Conservation (phyloP, 495 filamentous ascomycete genomes). For the Terfezia claveryi region DNA sequence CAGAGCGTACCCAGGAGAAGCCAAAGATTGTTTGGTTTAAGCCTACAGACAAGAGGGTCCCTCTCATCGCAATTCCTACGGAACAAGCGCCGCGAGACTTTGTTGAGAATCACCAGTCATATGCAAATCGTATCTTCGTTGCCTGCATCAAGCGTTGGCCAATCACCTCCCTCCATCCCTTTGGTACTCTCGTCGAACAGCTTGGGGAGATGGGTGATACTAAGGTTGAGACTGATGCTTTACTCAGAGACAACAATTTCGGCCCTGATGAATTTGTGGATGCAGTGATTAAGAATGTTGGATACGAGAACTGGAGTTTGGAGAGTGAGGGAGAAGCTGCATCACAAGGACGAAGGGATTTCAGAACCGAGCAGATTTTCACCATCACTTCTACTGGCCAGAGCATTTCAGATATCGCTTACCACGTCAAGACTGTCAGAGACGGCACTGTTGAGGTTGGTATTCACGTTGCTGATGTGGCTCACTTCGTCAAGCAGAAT, state of each 20-base stretch:
- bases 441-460: slow-evolving; percentile 84
- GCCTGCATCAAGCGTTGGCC: slow-evolving; percentile 99
- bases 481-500: slow-evolving; percentile 90
- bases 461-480: slow-evolving; percentile 85
- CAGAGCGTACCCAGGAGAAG: slow-evolving; percentile 73
- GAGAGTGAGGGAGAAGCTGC: slow-evolving; percentile 57
- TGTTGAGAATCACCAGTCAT: slow-evolving; percentile 94
- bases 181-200: slow-evolving; percentile 91
- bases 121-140: slow-evolving; percentile 91
- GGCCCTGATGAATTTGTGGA: slow-evolving; percentile 93
- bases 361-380: slow-evolving; percentile 74
- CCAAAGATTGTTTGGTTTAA: slow-evolving; percentile 99
- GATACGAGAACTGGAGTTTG: slow-evolving; percentile 75
- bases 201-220: slow-evolving; percentile 93
- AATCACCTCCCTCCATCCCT: slow-evolving; percentile 96
- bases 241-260: slow-evolving; percentile 96
- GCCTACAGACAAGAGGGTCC: slow-evolving; percentile 95
- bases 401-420: slow-evolving; percentile 70
- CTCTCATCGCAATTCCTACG: slow-evolving; percentile 91
- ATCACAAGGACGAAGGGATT: slow-evolving; percentile 61
- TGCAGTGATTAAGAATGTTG: slow-evolving; percentile 79
- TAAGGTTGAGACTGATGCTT: slow-evolving; percentile 89
- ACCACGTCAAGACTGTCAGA: slow-evolving; percentile 62
- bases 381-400: slow-evolving; percentile 71
- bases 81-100: slow-evolving; percentile 96